Evolutionary conservation across 768 basidiomycete genomes (phyloP).

Genomic region (Leccinum aurantiacum): DNA sequence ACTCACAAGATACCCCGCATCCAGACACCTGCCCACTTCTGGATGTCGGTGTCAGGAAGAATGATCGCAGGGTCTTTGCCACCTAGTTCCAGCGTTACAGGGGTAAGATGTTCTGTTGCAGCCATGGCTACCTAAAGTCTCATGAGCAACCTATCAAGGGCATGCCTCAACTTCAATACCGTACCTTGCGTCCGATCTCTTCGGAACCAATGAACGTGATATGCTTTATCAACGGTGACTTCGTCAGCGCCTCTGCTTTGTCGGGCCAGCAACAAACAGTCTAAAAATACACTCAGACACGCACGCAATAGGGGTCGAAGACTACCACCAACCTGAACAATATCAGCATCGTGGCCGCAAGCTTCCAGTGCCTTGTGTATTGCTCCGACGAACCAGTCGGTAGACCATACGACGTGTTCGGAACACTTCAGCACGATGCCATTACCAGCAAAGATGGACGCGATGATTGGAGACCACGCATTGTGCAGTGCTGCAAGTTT

Average conservation of each 20-base stretch:
- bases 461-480: slow-evolving; percentile 89
- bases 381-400: slow-evolving; percentile 76
- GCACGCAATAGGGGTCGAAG: not conserved
- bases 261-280: slow-evolving; percentile 89
- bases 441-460: slow-evolving; percentile 89
- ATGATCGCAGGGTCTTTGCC: slow-evolving; percentile 94
- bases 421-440: slow-evolving; percentile 89
- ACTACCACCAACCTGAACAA: slow-evolving; percentile 67
- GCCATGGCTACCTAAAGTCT: slow-evolving; percentile 67
- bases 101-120: slow-evolving; percentile 84
- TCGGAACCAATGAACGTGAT: slow-evolving; percentile 94
- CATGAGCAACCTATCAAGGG: not conserved
- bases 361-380: slow-evolving; percentile 73
- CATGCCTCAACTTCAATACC: slow-evolving; percentile 38
- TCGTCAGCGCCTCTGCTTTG: slow-evolving; percentile 79
- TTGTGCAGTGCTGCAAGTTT: slow-evolving; percentile 79
- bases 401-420: slow-evolving; percentile 91
- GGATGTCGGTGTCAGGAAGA: slow-evolving; percentile 79
- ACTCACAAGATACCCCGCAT: slow-evolving; percentile 92
- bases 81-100: slow-evolving; percentile 91
- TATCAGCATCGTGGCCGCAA: slow-evolving; percentile 83
- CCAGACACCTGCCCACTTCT: slow-evolving; percentile 77
- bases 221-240: slow-evolving; percentile 78
- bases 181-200: slow-evolving; percentile 59
- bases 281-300: slow-evolving; percentile 34